phyloP scores from a whole-genome alignment of 805 yeast genomes.

The Lachancea thermotolerans region DNA sequence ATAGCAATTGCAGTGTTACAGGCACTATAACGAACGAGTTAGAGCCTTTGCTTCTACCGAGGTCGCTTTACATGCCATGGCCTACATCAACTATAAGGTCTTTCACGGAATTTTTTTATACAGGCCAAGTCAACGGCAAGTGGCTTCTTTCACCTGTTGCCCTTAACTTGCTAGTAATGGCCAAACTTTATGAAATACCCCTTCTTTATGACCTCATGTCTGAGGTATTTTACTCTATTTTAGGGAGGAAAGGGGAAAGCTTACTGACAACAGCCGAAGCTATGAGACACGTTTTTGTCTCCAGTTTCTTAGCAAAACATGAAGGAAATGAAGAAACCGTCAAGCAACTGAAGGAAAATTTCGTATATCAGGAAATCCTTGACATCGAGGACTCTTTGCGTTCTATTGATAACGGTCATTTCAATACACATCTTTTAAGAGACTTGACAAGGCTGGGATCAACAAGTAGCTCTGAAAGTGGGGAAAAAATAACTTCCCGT shows the following conservation, averaged over 20 bases:
- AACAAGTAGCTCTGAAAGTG: constrained; percentile 18
- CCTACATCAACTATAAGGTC: constrained; percentile 55
- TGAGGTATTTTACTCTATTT: constrained; percentile 62
- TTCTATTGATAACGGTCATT: constrained; percentile 58
- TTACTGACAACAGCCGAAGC: constrained; percentile 26
- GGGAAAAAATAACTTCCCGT: not conserved
- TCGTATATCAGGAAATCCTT: constrained; percentile 34
- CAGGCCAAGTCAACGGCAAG: constrained; percentile 72
- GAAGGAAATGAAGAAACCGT: constrained; percentile 21
- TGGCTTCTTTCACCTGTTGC: constrained; percentile 70
- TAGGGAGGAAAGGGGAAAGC: constrained; percentile 59
- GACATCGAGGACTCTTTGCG: constrained; percentile 50
- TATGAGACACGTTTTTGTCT: constrained; percentile 22
- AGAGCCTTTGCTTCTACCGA: constrained; percentile 61
- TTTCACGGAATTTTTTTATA: constrained; percentile 64
- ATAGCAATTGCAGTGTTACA: constrained; percentile 11
- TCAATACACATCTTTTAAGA: constrained; percentile 49
- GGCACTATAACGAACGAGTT: constrained; percentile 25
- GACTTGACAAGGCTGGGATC: constrained; percentile 20
- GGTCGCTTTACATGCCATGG: constrained; percentile 65
- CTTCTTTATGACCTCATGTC: constrained; percentile 60
- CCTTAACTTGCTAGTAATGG: constrained; percentile 52
- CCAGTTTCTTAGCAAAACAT: constrained; percentile 17
- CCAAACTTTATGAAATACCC: constrained; percentile 64
- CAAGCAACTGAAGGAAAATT: constrained; percentile 18